Conservation (phyloP, 176 grass and related monocot genomes). For the Ensete glaucum region DNA sequence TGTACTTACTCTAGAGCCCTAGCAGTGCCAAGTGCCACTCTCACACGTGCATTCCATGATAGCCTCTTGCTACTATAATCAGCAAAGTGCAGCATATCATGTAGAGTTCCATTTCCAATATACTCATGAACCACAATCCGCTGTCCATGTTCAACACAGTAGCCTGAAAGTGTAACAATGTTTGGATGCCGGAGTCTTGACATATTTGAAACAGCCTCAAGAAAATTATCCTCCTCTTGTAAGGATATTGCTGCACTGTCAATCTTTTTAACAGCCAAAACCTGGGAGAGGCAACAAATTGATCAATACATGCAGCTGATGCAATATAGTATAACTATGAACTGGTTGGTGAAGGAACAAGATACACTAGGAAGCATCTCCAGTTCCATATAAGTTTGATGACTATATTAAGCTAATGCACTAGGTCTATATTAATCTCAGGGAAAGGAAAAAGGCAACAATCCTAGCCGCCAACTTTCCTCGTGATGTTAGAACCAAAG, state of each 20-base stretch:
- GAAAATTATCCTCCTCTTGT: slow-evolving; percentile 72
- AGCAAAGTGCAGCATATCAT: slow-evolving; percentile 59
- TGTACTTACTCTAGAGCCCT: slow-evolving; percentile 79
- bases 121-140: slow-evolving; percentile 65
- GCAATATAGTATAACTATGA: slow-evolving; percentile 9
- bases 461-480: background rate
- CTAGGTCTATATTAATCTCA: background rate
- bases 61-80: slow-evolving; percentile 46
- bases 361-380: background rate
- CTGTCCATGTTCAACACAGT: slow-evolving; percentile 74
- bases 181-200: slow-evolving; percentile 72
- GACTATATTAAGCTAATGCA: background rate
- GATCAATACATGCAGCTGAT: slow-evolving; percentile 1
- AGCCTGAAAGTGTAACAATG: slow-evolving; percentile 61
- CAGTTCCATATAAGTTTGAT: background rate
- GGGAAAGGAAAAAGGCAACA: background rate
- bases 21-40: slow-evolving; percentile 82
- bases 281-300: slow-evolving; percentile 22
- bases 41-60: slow-evolving; percentile 88
- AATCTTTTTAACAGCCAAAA: slow-evolving; percentile 87
- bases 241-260: slow-evolving; percentile 63
- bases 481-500: background rate
- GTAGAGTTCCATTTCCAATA: slow-evolving; percentile 72
- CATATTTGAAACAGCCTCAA: slow-evolving; percentile 73
- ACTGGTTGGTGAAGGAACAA: background rate